Evolutionary conservation across 345 rosid species (phyloP).

Genomic region (Corymbia maculata): DNA sequence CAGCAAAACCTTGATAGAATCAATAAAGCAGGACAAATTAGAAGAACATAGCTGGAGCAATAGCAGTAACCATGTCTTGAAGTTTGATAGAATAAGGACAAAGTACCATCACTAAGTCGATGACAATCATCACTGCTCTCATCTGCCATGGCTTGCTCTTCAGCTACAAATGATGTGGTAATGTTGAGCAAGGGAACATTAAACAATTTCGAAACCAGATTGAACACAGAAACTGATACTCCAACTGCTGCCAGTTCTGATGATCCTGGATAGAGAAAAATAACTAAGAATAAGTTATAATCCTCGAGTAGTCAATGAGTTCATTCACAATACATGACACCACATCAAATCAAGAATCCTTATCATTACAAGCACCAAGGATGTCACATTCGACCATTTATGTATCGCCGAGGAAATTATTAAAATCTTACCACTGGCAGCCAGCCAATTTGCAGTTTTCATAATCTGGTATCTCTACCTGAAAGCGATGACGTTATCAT

Average conservation of each 20-base stretch:
- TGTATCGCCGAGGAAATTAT: background rate
- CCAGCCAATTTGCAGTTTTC: background rate
- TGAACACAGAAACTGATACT: constrained; percentile 72
- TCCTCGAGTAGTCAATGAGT: background rate
- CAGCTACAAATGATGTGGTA: constrained; percentile 91
- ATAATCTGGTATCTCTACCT: background rate
- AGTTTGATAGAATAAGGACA: background rate
- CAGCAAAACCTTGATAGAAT: constrained; percentile 7
- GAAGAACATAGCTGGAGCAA: background rate
- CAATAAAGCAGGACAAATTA: background rate
- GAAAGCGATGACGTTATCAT: background rate
- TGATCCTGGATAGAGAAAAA: constrained; percentile 39
- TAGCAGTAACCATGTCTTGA: background rate
- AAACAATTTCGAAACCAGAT: constrained; percentile 77
- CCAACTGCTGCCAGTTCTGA: constrained; percentile 91
- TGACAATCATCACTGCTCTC: constrained; percentile 9
- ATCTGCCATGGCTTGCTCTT: constrained; percentile 50
- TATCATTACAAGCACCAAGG: background rate
- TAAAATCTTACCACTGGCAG: background rate
- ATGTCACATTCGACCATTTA: background rate
- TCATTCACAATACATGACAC: background rate
- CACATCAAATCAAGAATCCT: background rate
- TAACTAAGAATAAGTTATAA: background rate
- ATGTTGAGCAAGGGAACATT: constrained; percentile 85
- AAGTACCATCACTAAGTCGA: constrained; percentile 3